Conservation (phyloP, 2,329 filamentous ascomycete genomes). For the Neonectria hederae region DNA sequence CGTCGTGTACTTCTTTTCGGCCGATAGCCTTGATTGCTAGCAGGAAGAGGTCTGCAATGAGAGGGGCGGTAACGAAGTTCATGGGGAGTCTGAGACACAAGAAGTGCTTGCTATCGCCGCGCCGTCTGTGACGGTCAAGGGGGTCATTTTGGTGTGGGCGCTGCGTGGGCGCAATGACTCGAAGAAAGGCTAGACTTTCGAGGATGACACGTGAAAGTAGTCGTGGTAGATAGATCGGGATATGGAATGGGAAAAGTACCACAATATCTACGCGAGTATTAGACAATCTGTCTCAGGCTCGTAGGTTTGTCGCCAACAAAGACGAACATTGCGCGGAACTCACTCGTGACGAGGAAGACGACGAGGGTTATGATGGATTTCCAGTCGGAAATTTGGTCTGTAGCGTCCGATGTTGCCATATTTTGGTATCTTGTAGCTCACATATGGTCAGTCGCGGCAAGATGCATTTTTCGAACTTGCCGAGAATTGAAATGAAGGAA, state of each 20-base stretch:
- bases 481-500: background rate
- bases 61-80: conserved; percentile 76
- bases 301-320: background rate
- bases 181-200: conserved; percentile 46
- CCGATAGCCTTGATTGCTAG: conserved; percentile 76
- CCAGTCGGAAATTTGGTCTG: conserved; percentile 66
- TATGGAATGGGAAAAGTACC: conserved; percentile 74
- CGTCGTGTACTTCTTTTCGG: conserved; percentile 71
- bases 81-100: conserved; percentile 68
- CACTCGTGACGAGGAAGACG: conserved; percentile 75
- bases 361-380: conserved; percentile 75
- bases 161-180: conserved; percentile 61
- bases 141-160: conserved; percentile 30
- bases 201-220: conserved; percentile 56
- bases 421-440: background rate
- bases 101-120: conserved; percentile 46
- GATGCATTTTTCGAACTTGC: background rate
- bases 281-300: background rate
- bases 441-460: background rate
- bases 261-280: conserved; percentile 64
- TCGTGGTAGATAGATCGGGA: conserved; percentile 69
- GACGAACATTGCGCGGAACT: no score
- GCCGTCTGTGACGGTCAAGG: conserved; percentile 39
- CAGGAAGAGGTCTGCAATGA: conserved; percentile 76
- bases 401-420: conserved; percentile 30